Conservation (phyloP, 2,329 filamentous ascomycete genomes). For the Didymella pinodella region DNA sequence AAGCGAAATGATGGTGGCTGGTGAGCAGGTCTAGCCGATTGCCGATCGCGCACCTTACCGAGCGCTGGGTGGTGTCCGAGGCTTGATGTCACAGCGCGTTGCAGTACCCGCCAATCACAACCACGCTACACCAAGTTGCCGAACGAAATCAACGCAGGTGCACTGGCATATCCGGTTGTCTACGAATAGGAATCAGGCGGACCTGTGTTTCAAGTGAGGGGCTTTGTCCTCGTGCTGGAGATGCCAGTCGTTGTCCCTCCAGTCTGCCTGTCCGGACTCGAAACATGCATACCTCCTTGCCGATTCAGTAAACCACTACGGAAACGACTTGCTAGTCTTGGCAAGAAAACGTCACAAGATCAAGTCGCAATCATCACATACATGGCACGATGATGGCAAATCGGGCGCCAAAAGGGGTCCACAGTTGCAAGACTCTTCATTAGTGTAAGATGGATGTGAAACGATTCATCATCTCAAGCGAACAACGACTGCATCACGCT, state of each 20-base stretch:
- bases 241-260: constrained; percentile 16
- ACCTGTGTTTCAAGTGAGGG: constrained; percentile 14
- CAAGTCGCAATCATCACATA: constrained; percentile 8
- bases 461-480: neutral
- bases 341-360: neutral
- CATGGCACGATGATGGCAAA: constrained; percentile 7
- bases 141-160: constrained; percentile 22
- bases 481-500: neutral
- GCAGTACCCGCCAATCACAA: constrained; percentile 29
- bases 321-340: constrained; percentile 2
- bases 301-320: constrained; percentile 3
- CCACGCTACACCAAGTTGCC: constrained; percentile 16
- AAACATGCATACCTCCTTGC: constrained; percentile 23
- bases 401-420: neutral
- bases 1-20: constrained; percentile 29
- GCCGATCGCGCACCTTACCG: constrained; percentile 16
- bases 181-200: constrained; percentile 24
- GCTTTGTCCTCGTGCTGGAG: constrained; percentile 4
- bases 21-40: constrained; percentile 28
- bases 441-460: constrained; percentile 1
- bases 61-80: constrained; percentile 9
- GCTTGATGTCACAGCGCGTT: constrained; percentile 35
- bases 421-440: neutral
- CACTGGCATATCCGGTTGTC: constrained; percentile 25
- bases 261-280: constrained; percentile 20